Conservation (phyloP, 164 flowering plant genomes). For the Vitis labrusca region DNA sequence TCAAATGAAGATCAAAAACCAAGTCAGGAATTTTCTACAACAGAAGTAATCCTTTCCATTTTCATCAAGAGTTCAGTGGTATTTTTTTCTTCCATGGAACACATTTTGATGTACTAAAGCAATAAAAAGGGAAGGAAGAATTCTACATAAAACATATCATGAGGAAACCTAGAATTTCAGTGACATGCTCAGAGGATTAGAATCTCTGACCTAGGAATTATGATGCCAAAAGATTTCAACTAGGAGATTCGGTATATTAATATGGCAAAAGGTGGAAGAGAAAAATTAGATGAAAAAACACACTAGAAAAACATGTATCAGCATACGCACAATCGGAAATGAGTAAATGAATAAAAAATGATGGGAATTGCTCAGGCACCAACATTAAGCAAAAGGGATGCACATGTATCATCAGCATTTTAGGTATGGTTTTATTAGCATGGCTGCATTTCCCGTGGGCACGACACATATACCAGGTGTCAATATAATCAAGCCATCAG, state of each 20-base stretch:
- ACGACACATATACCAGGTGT: no score
- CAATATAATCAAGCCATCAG: no score
- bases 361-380: no score
- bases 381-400: no score
- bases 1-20: slow-evolving; percentile 1
- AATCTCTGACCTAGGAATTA: not conserved
- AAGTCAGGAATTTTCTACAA: slow-evolving; percentile 7
- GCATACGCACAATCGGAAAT: no score
- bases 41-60: not conserved
- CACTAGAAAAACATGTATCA: not conserved
- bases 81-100: not conserved
- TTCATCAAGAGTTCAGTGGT: not conserved
- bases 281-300: not conserved
- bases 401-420: no score
- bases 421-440: no score
- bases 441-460: no score
- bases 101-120: not conserved
- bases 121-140: not conserved
- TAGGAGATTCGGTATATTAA: not conserved
- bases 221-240: not conserved
- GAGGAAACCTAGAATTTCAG: not conserved
- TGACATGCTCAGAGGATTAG: not conserved
- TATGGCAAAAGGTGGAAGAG: not conserved
- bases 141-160: not conserved
- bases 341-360: no score